phyloP scores from a whole-genome alignment of 176 grass and related monocot species.

The Urochloa ruziziensis region DNA sequence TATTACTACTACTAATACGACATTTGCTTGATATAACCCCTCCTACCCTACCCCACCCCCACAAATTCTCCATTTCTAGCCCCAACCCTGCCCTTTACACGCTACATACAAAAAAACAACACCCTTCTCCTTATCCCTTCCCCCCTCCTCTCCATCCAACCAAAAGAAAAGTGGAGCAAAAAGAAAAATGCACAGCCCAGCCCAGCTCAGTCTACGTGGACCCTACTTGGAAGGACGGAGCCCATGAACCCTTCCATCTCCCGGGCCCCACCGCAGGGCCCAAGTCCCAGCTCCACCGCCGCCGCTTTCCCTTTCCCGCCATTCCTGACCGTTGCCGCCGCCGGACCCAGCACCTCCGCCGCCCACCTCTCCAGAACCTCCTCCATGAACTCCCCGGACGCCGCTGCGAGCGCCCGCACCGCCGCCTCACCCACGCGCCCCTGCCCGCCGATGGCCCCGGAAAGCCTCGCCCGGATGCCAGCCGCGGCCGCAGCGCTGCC shows the following conservation, averaged over 20 bases:
- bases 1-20: background rate
- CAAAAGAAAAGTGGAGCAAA: conserved; percentile 12
- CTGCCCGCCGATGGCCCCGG: background rate
- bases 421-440: conserved; percentile 41
- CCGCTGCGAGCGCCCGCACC: conserved; percentile 32
- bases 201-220: conserved; percentile 53
- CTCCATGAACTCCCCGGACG: conserved; percentile 47
- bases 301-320: conserved; percentile 48
- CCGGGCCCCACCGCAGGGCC: conserved; percentile 22
- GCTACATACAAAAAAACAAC: conserved; percentile 3
- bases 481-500: background rate
- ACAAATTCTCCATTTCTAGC: conserved; percentile 9
- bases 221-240: conserved; percentile 63
- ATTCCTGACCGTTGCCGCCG: conserved; percentile 42
- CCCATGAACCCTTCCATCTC: conserved; percentile 61
- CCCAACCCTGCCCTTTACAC: conserved; percentile 30
- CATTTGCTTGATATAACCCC: background rate
- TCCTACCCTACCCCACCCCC: background rate
- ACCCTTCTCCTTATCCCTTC: background rate
- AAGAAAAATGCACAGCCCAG: background rate
- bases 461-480: conserved; percentile 41
- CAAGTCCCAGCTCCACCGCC: conserved; percentile 26
- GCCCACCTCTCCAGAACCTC: conserved; percentile 62
- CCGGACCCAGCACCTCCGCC: conserved; percentile 58
- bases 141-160: no score